These are phyloP conservation scores for Penicillium sp. DNA, from an alignment of 2,329 filamentous ascomycete genomes.

Conservation along the genomic window DNA sequence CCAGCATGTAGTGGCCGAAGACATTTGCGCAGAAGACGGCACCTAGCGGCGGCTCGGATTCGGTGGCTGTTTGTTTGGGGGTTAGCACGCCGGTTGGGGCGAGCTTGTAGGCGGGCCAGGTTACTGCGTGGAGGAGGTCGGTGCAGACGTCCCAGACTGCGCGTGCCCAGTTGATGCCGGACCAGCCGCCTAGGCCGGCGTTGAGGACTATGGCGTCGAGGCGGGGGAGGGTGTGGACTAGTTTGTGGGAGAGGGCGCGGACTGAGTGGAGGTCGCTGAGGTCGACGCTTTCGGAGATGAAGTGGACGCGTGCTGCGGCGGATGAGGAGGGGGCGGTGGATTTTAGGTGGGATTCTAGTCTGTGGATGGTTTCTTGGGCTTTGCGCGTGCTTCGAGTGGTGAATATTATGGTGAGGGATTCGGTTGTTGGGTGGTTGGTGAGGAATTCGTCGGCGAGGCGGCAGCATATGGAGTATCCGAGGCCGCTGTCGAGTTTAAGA, in stretches of 20 bases:
- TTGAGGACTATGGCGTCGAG: slow-evolving; percentile 80
- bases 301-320: slow-evolving; percentile 45
- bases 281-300: slow-evolving; percentile 58
- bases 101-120: slow-evolving; percentile 74
- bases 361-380: slow-evolving; percentile 65
- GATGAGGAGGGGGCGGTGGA: slow-evolving; percentile 38
- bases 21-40: slow-evolving; percentile 87
- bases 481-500: slow-evolving; percentile 57
- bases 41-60: slow-evolving; percentile 61
- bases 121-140: slow-evolving; percentile 64
- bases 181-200: slow-evolving; percentile 84
- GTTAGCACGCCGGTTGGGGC: slow-evolving; percentile 55
- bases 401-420: slow-evolving; percentile 73
- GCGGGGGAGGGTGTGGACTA: slow-evolving; percentile 56
- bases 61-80: slow-evolving; percentile 46
- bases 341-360: slow-evolving; percentile 61
- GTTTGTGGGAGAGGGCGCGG: slow-evolving; percentile 50
- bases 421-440: slow-evolving; percentile 58
- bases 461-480: slow-evolving; percentile 78
- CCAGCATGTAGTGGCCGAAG: slow-evolving; percentile 90
- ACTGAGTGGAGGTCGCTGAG: slow-evolving; percentile 55
- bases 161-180: slow-evolving; percentile 65
- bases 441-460: slow-evolving; percentile 90
- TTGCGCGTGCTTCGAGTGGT: slow-evolving; percentile 76
- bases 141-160: slow-evolving; percentile 57